These are phyloP conservation scores for Diaporthe sp. DNA, from an alignment of 2,329 filamentous ascomycete genomes.

Conservation along the genomic window DNA sequence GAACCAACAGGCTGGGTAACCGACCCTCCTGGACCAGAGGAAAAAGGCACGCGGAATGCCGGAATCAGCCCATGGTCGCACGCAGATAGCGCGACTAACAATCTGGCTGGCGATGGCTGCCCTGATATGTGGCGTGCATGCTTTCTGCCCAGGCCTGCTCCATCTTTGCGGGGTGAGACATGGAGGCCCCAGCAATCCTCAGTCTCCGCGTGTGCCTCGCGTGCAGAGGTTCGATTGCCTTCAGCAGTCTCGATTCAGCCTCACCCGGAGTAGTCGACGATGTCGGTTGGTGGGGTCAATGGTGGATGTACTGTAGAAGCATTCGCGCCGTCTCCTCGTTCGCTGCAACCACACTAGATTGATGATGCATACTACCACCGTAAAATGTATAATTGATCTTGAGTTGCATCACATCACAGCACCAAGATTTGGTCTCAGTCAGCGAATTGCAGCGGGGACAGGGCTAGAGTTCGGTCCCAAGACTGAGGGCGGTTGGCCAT, in stretches of 20 bases:
- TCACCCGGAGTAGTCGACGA: not conserved
- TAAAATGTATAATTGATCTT: constrained; percentile 6
- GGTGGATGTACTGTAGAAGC: not conserved
- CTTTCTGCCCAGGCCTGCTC: not conserved
- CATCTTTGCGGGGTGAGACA: not conserved
- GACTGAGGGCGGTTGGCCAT: not conserved
- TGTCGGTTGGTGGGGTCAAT: not conserved
- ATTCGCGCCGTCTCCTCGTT: not conserved
- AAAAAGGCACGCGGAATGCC: not conserved
- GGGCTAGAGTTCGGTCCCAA: not conserved
- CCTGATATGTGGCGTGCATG: not conserved
- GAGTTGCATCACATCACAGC: constrained; percentile 5
- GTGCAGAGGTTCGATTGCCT: not conserved
- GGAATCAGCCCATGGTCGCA: constrained; percentile 17
- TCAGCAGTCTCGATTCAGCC: constrained; percentile 15
- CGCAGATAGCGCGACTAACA: not conserved
- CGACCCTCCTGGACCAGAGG: constrained; percentile 13
- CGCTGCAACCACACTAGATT: constrained; percentile 9
- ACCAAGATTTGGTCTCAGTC: constrained; percentile 14
- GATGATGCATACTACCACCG: not conserved
- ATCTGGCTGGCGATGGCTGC: not conserved
- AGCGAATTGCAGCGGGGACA: not conserved
- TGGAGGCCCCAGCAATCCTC: not conserved
- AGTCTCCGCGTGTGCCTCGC: not conserved
- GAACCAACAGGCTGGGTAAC: constrained; percentile 25